Conservation (phyloP, 73 alveolate species). For the Stentor roeselii region DNA sequence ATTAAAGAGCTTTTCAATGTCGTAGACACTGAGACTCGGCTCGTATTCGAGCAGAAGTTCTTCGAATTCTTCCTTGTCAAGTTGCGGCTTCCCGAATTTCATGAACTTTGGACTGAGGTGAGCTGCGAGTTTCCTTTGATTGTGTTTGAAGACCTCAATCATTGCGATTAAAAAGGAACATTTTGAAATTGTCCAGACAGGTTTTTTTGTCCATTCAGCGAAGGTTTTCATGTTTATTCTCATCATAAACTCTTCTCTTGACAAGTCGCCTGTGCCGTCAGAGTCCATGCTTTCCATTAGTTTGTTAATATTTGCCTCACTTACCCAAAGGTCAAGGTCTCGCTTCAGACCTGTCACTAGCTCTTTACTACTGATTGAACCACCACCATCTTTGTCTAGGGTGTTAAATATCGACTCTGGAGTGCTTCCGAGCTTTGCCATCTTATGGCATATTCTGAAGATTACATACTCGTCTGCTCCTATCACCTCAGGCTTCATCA, state of each 20-base stretch:
- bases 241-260: not conserved
- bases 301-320: not conserved
- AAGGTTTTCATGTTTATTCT: not conserved
- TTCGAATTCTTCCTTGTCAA: not conserved
- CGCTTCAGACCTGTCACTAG: slow-evolving; percentile 10
- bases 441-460: not conserved
- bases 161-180: slow-evolving; percentile 5
- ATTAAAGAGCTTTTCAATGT: not conserved
- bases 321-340: slow-evolving; percentile 18
- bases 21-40: not conserved
- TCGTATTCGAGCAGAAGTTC: not conserved
- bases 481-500: not conserved
- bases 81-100: not conserved
- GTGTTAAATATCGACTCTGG: slow-evolving; percentile 20
- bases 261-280: slow-evolving; percentile 3
- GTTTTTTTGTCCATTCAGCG: slow-evolving; percentile 2
- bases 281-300: not conserved
- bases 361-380: slow-evolving; percentile 3
- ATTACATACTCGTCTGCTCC: not conserved
- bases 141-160: slow-evolving; percentile 4
- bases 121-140: not conserved
- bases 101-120: not conserved
- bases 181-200: not conserved
- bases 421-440: slow-evolving; percentile 28
- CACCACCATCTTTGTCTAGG: slow-evolving; percentile 21